A percentile compares a stretch with the other conserved stretches of the same genome.
These are phyloP conservation scores for Podospora pseudoanserina DNA, from an alignment of 495 filamentous ascomycete genomes.

Conservation along the genomic window DNA sequence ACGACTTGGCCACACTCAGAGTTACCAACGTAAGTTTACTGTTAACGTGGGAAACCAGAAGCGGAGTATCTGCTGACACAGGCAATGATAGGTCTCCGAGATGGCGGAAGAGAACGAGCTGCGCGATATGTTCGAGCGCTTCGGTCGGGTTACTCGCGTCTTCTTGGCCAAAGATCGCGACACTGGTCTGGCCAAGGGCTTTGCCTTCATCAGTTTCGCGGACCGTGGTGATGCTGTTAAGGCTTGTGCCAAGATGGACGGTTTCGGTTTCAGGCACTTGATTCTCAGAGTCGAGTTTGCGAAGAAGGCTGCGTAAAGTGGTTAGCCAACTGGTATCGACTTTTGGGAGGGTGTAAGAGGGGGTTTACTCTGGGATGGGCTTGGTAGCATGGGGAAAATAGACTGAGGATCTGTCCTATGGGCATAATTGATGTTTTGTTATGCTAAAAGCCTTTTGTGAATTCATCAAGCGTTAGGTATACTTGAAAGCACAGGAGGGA, in stretches of 20 bases:
- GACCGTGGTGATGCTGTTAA: conserved; percentile 83
- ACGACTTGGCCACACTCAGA: conserved; percentile 91
- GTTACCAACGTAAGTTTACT: conserved; percentile 84
- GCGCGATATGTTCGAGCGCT: conserved; percentile 95
- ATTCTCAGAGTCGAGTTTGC: conserved; percentile 90
- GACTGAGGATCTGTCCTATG: neutral
- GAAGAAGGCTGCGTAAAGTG: conserved; percentile 60
- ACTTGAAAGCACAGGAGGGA: too few relatives aligned
- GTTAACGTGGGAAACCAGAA: neutral
- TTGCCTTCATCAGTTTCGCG: conserved; percentile 94
- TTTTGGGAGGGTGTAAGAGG: neutral
- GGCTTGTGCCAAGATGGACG: conserved; percentile 97
- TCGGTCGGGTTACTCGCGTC: conserved; percentile 92
- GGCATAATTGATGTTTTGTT: neutral
- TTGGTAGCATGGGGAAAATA: conserved; percentile 7
- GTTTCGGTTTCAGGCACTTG: conserved; percentile 87
- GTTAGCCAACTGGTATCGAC: conserved; percentile 3
- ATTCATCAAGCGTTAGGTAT: too few relatives aligned
- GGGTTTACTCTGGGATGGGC: neutral
- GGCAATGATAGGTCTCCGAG: conserved; percentile 70
- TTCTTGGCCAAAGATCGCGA: conserved; percentile 97
- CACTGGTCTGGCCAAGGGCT: conserved; percentile 91
- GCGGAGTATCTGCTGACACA: neutral
- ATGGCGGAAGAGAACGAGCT: conserved; percentile 94
- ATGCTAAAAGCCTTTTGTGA: neutral